Conservation (phyloP, 805 yeast genomes). For the Ogataea chonburiensis region DNA sequence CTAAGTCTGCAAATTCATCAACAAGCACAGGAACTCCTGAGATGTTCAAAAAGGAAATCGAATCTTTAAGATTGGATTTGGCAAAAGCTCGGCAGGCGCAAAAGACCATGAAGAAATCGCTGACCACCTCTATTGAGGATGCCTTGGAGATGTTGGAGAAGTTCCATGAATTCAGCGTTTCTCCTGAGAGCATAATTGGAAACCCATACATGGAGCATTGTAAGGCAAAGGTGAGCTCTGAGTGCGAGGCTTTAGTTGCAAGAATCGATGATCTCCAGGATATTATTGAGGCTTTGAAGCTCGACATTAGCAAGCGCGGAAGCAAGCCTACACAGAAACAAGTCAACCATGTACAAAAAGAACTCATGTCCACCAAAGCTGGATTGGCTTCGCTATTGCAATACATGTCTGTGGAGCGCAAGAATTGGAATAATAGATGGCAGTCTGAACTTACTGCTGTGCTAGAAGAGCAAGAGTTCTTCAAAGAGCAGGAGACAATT, state of each 20-base stretch:
- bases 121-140: slow-evolving; percentile 43
- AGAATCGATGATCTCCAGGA: slow-evolving; percentile 91
- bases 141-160: slow-evolving; percentile 46
- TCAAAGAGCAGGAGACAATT: slow-evolving; percentile 85
- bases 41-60: slow-evolving; percentile 32
- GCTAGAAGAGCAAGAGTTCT: slow-evolving; percentile 91
- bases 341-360: slow-evolving; percentile 61
- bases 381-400: slow-evolving; percentile 54
- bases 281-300: slow-evolving; percentile 79
- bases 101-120: slow-evolving; percentile 38
- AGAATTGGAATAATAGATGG: slow-evolving; percentile 90
- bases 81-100: slow-evolving; percentile 59
- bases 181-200: slow-evolving; percentile 28
- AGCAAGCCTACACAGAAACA: slow-evolving; percentile 78
- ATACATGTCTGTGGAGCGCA: slow-evolving; percentile 68
- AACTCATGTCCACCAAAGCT: slow-evolving; percentile 55
- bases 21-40: slow-evolving; percentile 5
- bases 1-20: not conserved
- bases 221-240: slow-evolving; percentile 67
- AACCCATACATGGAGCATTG: slow-evolving; percentile 70
- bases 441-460: slow-evolving; percentile 85
- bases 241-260: slow-evolving; percentile 71
- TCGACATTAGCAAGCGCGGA: slow-evolving; percentile 90
- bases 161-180: slow-evolving; percentile 42
- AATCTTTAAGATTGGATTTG: slow-evolving; percentile 56